These are phyloP conservation scores for Ogataea nonfermentans DNA, from an alignment of 805 yeast species.

Conservation along the genomic window DNA sequence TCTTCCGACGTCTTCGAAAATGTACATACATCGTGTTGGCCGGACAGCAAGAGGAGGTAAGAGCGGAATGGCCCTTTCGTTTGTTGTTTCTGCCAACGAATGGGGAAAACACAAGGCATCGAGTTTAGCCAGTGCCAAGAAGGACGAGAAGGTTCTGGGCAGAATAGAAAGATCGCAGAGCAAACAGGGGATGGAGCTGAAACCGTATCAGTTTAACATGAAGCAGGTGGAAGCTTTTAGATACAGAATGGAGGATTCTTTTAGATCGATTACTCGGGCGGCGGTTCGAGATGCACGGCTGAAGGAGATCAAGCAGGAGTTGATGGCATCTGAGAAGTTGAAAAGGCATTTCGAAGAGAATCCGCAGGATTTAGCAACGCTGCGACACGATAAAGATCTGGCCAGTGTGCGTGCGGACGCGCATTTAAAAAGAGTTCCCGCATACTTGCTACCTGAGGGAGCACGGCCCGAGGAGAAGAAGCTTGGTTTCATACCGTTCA, in stretches of 20 bases:
- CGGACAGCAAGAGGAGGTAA: conserved; percentile 98
- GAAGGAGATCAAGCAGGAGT: conserved; percentile 82
- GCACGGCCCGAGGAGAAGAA: conserved; percentile 57
- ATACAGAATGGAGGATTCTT: conserved; percentile 95
- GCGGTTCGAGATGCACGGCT: conserved; percentile 92
- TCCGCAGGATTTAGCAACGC: conserved; percentile 85
- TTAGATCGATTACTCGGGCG: conserved; percentile 86
- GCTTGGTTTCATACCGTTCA: conserved; percentile 74
- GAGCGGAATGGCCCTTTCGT: conserved; percentile 90
- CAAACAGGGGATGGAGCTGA: conserved; percentile 67
- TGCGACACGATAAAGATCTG: conserved; percentile 89
- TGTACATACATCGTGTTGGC: conserved; percentile 92
- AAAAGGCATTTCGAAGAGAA: conserved; percentile 96
- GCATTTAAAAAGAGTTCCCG: conserved; percentile 90
- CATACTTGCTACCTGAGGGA: conserved; percentile 80
- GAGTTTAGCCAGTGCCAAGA: conserved; percentile 61
- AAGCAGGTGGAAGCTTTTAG: conserved; percentile 93
- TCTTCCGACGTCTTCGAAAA: conserved; percentile 82
- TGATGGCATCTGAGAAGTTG: conserved; percentile 83
- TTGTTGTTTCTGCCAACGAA: conserved; percentile 79
- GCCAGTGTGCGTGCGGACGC: conserved; percentile 80
- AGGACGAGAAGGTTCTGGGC: conserved; percentile 81
- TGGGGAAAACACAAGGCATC: conserved; percentile 90
- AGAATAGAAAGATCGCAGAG: conserved; percentile 76
- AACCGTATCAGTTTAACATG: conserved; percentile 89